Evolutionary conservation across 108 stramenopile species (phyloP).

Genomic region (Aureococcus anophagefferens): DNA sequence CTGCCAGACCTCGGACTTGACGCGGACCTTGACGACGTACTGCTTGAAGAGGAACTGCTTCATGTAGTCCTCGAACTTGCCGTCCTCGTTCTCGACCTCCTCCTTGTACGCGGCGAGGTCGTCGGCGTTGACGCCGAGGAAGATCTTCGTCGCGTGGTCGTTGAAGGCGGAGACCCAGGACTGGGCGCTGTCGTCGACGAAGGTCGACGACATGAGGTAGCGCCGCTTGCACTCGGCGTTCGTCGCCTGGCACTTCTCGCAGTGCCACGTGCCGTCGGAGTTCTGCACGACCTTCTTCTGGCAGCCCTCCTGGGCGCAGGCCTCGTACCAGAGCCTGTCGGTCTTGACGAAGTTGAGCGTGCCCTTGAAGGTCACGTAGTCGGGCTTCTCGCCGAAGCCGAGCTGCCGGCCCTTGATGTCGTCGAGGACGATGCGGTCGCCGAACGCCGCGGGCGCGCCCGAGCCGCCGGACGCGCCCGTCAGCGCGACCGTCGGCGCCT

Average conservation of each 20-base stretch:
- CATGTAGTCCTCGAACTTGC: conserved; percentile 58
- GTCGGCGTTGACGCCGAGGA: conserved; percentile 66
- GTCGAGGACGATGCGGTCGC: conserved; percentile 57
- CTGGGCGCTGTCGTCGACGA: conserved; percentile 66
- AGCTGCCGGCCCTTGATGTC: conserved; percentile 70
- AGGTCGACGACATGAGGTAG: conserved; percentile 71
- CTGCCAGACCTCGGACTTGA: conserved; percentile 79
- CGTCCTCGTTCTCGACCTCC: conserved; percentile 33
- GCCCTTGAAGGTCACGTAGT: conserved; percentile 74
- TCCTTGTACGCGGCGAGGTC: conserved; percentile 44
- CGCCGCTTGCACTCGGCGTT: conserved; percentile 63
- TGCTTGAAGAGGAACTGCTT: conserved; percentile 63
- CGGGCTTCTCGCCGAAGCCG: conserved; percentile 81
- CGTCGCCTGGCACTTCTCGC: conserved; percentile 67
- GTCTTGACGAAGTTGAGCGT: conserved; percentile 79
- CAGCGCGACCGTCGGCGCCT: neutral
- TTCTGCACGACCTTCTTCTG: conserved; percentile 71
- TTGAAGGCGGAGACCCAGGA: conserved; percentile 85
- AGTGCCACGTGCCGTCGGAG: conserved; percentile 66
- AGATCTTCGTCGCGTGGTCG: conserved; percentile 63
- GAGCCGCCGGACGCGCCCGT: neutral
- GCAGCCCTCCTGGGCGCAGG: conserved; percentile 75
- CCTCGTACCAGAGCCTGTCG: conserved; percentile 91
- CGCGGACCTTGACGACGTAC: conserved; percentile 75
- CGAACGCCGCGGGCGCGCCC: conserved; percentile 21